A percentile compares a stretch with the other conserved stretches of the same genome.
phyloP scores from a whole-genome alignment of 108 stramenopile species.

The Cyclotella sp. region DNA sequence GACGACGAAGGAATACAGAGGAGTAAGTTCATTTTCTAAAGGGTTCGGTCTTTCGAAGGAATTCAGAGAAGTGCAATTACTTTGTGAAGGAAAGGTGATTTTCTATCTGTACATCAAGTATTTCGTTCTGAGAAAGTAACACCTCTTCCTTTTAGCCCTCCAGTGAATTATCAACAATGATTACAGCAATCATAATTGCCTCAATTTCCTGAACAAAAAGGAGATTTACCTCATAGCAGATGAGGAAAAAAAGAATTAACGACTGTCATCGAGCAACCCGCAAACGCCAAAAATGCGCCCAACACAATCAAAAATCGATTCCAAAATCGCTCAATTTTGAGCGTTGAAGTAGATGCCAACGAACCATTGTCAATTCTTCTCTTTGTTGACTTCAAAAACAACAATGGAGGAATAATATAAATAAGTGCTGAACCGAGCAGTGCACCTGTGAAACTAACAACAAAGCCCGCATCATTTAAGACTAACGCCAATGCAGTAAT shows the following conservation, averaged over 20 bases:
- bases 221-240: slow-evolving; percentile 38
- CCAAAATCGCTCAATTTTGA: slow-evolving; percentile 58
- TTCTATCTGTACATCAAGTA: no score
- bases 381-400: slow-evolving; percentile 63
- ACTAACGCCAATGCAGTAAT: slow-evolving; percentile 69
- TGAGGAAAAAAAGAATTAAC: slow-evolving; percentile 70
- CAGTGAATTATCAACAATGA: neutral
- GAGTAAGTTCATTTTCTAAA: no score
- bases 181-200: no score
- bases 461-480: slow-evolving; percentile 90
- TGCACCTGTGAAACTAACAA: slow-evolving; percentile 88
- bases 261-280: slow-evolving; percentile 60
- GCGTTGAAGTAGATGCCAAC: slow-evolving; percentile 10
- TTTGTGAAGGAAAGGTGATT: no score
- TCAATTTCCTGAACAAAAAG: neutral
- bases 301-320: slow-evolving; percentile 65
- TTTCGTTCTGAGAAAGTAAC: no score
- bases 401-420: slow-evolving; percentile 87
- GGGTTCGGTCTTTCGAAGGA: no score
- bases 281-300: slow-evolving; percentile 56
- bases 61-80: no score
- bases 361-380: slow-evolving; percentile 34
- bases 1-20: no score
- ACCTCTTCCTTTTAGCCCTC: no score
- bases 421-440: slow-evolving; percentile 85